These are phyloP conservation scores for Spizellomyces punctatus DNA, from an alignment of 192 early-diverging fungal genomes.

Conservation along the genomic window DNA sequence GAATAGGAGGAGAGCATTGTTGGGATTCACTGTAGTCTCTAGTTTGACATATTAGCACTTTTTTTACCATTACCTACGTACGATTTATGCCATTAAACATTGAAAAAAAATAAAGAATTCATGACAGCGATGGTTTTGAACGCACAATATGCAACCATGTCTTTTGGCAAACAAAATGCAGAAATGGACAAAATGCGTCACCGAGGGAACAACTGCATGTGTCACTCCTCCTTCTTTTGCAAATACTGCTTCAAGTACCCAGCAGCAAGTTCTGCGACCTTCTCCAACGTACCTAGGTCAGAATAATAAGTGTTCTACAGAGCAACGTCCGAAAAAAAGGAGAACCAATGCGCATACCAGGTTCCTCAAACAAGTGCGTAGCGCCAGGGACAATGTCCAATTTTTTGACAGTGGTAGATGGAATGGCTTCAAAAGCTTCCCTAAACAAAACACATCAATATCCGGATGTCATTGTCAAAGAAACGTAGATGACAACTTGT, in stretches of 20 bases:
- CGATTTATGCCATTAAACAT: no score
- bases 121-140: no score
- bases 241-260: not conserved
- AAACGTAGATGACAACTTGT: not conserved
- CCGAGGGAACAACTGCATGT: not conserved
- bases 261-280: slow-evolving; percentile 14
- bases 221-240: slow-evolving; percentile 8
- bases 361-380: slow-evolving; percentile 20
- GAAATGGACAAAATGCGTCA: not conserved
- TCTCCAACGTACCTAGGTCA: slow-evolving; percentile 9
- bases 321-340: not conserved
- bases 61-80: no score
- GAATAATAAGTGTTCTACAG: not conserved
- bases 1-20: no score
- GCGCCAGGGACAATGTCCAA: slow-evolving; percentile 3
- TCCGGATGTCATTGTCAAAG: not conserved
- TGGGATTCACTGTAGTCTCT: no score
- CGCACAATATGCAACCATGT: no score
- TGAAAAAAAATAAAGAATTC: no score
- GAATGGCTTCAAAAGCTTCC: not conserved
- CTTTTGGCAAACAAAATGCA: no score
- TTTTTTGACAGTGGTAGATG: not conserved
- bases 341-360: not conserved
- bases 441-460: not conserved
- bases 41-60: no score